phyloP scores from a whole-genome alignment of 169 alveolate species.

The Miamiensis avidus region DNA sequence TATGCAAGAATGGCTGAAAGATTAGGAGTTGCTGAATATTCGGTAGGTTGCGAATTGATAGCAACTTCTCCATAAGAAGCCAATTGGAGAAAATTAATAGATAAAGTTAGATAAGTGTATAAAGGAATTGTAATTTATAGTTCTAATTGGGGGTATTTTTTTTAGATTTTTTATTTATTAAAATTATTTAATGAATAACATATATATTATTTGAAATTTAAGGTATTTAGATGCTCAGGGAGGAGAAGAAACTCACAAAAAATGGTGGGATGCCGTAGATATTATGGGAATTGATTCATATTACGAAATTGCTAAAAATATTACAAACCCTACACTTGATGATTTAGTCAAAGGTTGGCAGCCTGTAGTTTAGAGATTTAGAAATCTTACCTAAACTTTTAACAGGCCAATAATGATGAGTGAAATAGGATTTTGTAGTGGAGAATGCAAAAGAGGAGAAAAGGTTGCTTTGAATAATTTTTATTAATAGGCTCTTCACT shows the following conservation, averaged over 20 bases:
- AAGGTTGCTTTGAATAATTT: neutral
- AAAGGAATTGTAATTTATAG: slow-evolving; percentile 3
- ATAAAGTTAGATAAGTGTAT: slow-evolving; percentile 8
- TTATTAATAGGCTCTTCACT: neutral
- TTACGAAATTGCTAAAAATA: slow-evolving; percentile 1
- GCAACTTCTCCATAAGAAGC: neutral
- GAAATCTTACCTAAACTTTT: slow-evolving; percentile 8
- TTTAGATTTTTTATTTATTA: no score
- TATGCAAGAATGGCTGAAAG: slow-evolving; percentile 21
- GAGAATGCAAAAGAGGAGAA: slow-evolving; percentile 12
- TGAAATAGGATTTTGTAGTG: slow-evolving; percentile 17
- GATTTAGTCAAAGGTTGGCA: slow-evolving; percentile 11
- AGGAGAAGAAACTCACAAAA: slow-evolving; percentile 23
- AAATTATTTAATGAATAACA: no score
- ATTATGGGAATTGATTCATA: slow-evolving; percentile 21
- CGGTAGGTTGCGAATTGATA: slow-evolving; percentile 17
- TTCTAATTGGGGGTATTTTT: slow-evolving; percentile 23
- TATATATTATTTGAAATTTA: no score
- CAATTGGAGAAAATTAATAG: slow-evolving; percentile 17
- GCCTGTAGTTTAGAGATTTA: neutral
- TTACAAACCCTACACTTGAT: neutral
- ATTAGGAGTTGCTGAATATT: slow-evolving; percentile 10
- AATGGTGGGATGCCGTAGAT: slow-evolving; percentile 26
- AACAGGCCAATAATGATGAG: slow-evolving; percentile 17
- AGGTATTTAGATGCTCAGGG: slow-evolving; percentile 9